Evolutionary conservation across 441 rosid species (phyloP).

Genomic region (Arabidopsis lyrata): DNA sequence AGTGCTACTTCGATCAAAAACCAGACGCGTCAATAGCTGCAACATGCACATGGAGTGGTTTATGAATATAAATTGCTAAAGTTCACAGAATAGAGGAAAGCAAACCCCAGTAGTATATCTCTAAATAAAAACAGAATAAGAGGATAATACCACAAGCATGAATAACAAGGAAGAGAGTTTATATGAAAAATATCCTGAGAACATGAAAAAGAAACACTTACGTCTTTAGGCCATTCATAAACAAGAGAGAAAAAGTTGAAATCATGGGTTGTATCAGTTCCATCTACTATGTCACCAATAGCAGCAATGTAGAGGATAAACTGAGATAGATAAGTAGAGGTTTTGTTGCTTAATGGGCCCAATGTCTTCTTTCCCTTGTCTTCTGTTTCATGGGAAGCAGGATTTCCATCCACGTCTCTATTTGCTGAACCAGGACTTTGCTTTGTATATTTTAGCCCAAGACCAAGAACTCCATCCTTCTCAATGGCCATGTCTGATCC

Average conservation of each 20-base stretch:
- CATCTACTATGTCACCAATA: constrained; percentile 98
- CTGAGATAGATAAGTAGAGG: constrained; percentile 88
- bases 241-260: constrained; percentile 97
- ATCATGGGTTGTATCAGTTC: constrained; percentile 99
- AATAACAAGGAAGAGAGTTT: constrained; percentile 20
- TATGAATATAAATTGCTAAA: constrained; percentile 1
- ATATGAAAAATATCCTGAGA: constrained; percentile 18
- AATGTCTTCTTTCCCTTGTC: constrained; percentile 81
- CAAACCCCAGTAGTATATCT: neutral
- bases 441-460: constrained; percentile 77
- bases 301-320: constrained; percentile 98
- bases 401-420: constrained; percentile 58
- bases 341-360: constrained; percentile 85
- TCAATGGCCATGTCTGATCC: constrained; percentile 60
- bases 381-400: constrained; percentile 68
- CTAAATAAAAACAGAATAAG: neutral
- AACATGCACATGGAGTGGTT: constrained; percentile 41
- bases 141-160: constrained; percentile 20
- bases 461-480: constrained; percentile 90
- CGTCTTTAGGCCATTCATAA: constrained; percentile 99
- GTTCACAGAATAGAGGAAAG: constrained; percentile 25
- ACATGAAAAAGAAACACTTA: constrained; percentile 57
- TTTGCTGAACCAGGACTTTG: constrained; percentile 57
- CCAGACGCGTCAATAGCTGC: constrained; percentile 98
- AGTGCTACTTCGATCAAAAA: constrained; percentile 94